Percentiles rank a stretch among this genome's conserved stretches.
Conservation (phyloP, 768 basidiomycete species). For the Tricholoma terreum region DNA sequence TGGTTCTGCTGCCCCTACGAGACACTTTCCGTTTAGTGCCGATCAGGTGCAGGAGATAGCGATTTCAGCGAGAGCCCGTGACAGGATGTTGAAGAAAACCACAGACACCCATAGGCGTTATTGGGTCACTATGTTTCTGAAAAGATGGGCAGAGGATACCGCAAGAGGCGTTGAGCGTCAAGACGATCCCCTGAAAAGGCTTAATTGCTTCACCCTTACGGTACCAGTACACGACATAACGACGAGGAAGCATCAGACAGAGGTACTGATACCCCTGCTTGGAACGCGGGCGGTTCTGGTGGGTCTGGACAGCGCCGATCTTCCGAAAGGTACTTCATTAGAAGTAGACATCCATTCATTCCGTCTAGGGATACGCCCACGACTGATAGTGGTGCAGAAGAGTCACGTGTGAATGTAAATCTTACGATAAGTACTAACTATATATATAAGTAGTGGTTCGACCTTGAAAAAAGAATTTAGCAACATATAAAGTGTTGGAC, state of each 20-base stretch:
- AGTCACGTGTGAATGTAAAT: not conserved
- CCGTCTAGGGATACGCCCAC: not conserved
- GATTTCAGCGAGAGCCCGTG: slow-evolving; percentile 32
- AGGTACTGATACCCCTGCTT: slow-evolving; percentile 4
- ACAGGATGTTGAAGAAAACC: slow-evolving; percentile 30
- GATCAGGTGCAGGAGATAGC: slow-evolving; percentile 45
- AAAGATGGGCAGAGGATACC: slow-evolving; percentile 34
- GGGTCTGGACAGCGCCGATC: not conserved
- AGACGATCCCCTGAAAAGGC: slow-evolving; percentile 7
- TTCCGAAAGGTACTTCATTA: not conserved
- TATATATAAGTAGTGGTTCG: slow-evolving; percentile 2
- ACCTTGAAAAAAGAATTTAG: not conserved
- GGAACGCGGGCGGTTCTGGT: slow-evolving; percentile 1
- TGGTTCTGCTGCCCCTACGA: slow-evolving; percentile 25
- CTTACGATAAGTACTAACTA: too few species aligned
- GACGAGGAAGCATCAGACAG: slow-evolving; percentile 2
- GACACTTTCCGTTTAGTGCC: slow-evolving; percentile 40
- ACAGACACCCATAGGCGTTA: slow-evolving; percentile 30
- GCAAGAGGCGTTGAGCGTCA: slow-evolving; percentile 13
- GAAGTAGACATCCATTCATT: not conserved
- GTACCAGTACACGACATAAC: not conserved
- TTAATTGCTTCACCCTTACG: slow-evolving; percentile 6
- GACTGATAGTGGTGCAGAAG: not conserved
- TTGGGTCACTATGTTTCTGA: slow-evolving; percentile 36
- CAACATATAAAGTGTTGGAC: too few species aligned